These are phyloP conservation scores for Parascedosporium putredinis DNA, from an alignment of 2,329 filamentous ascomycete genomes.

Conservation along the genomic window DNA sequence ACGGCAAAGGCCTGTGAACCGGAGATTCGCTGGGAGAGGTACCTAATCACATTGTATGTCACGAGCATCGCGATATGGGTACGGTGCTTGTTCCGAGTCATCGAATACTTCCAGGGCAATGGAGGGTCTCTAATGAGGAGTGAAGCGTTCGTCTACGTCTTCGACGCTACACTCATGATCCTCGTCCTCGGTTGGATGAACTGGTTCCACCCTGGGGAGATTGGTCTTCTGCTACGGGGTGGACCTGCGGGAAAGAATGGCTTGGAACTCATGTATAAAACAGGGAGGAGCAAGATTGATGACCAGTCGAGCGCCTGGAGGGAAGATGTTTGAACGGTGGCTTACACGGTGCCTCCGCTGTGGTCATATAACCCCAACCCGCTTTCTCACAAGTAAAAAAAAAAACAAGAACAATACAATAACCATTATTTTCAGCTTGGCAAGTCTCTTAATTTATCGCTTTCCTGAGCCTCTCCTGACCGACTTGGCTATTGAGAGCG, in stretches of 20 bases:
- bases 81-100: slow-evolving; percentile 32
- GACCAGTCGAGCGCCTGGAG: neutral
- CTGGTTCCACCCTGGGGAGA: neutral
- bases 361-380: too few species aligned
- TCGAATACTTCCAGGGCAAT: slow-evolving; percentile 35
- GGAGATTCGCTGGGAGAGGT: slow-evolving; percentile 16
- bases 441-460: too few species aligned
- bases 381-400: too few species aligned
- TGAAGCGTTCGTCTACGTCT: slow-evolving; percentile 32
- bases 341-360: too few species aligned
- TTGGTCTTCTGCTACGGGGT: neutral
- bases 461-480: too few species aligned
- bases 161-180: slow-evolving; percentile 30
- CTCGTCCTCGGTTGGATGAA: neutral
- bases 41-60: slow-evolving; percentile 21
- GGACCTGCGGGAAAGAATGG: neutral
- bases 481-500: too few species aligned
- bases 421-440: too few species aligned
- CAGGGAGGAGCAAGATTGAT: neutral
- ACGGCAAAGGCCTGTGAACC: slow-evolving; percentile 13
- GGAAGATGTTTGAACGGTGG: too few species aligned
- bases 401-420: too few species aligned
- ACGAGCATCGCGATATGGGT: slow-evolving; percentile 30
- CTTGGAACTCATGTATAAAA: neutral
- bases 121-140: slow-evolving; percentile 28